Evolutionary conservation across 2,329 filamentous ascomycete species (phyloP).

Genomic region (Cercospora sp.): DNA sequence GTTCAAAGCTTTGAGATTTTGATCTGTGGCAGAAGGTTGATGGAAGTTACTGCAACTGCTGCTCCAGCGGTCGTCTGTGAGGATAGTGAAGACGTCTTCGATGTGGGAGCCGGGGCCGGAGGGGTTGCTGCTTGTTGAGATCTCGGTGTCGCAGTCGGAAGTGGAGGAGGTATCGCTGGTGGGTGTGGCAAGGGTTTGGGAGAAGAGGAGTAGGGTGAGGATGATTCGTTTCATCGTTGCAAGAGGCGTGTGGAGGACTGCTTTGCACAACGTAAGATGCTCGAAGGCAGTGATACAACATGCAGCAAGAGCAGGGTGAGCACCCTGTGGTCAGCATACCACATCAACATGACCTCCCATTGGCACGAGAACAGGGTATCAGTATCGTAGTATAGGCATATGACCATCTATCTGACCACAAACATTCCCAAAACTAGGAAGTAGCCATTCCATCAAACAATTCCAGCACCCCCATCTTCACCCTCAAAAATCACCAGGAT

Average conservation of each 20-base stretch:
- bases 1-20: background rate
- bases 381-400: background rate
- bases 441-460: background rate
- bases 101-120: background rate
- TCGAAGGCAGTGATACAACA: background rate
- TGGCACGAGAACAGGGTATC: background rate
- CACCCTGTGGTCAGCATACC: background rate
- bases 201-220: background rate
- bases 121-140: background rate
- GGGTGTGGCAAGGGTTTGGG: background rate
- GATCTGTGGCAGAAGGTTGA: background rate
- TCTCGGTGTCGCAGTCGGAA: background rate
- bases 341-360: background rate
- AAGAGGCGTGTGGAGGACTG: background rate
- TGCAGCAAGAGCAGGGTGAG: background rate
- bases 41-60: background rate
- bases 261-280: background rate
- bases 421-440: background rate
- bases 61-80: background rate
- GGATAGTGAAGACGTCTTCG: slow-evolving; percentile 5
- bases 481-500: background rate
- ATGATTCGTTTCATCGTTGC: background rate
- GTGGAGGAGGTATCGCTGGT: background rate
- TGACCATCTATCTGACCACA: background rate
- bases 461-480: background rate